These are phyloP conservation scores for Tephrocybe sp. DNA, from an alignment of 768 basidiomycete genomes.

Conservation along the genomic window DNA sequence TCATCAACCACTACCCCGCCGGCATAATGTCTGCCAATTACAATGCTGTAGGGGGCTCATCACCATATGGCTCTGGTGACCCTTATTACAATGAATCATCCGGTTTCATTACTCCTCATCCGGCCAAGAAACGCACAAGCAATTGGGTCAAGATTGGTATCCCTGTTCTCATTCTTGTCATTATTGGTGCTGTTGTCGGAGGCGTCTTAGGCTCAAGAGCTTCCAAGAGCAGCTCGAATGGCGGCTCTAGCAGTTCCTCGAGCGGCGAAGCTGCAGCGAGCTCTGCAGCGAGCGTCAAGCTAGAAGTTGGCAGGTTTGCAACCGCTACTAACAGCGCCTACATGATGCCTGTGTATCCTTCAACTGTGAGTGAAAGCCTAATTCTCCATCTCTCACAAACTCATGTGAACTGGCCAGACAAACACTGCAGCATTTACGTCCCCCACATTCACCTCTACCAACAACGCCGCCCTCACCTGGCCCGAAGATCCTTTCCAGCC, in stretches of 20 bases:
- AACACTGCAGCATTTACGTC: conserved; percentile 66
- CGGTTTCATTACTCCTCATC: conserved; percentile 60
- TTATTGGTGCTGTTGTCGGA: conserved; percentile 68
- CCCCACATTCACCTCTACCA: conserved; percentile 68
- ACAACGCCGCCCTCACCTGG: conserved; percentile 59
- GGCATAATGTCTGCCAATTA: conserved; percentile 36
- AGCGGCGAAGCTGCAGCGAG: conserved; percentile 46
- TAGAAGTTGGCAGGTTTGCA: conserved; percentile 64
- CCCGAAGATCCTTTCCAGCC: conserved; percentile 77
- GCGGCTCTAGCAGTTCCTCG: conserved; percentile 19
- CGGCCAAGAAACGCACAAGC: conserved; percentile 51
- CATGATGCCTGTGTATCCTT: conserved; percentile 83
- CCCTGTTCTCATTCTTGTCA: conserved; percentile 60
- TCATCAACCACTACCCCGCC: conserved; percentile 11
- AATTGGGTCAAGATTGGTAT: conserved; percentile 77
- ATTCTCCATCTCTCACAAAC: background rate
- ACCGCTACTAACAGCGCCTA: conserved; percentile 78
- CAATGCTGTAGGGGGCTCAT: conserved; percentile 22
- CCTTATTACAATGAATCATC: conserved; percentile 70
- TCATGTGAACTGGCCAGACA: conserved; percentile 44
- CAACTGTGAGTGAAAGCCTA: conserved; percentile 62
- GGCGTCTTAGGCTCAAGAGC: conserved; percentile 74
- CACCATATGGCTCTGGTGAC: conserved; percentile 52
- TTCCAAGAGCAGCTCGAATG: conserved; percentile 40
- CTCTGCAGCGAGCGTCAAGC: conserved; percentile 57